A percentile compares a stretch with the other conserved stretches of the same genome.
These are phyloP conservation scores for Phaeosphaeriaceae sp. DNA, from an alignment of 2,329 filamentous ascomycete species.

Conservation along the genomic window DNA sequence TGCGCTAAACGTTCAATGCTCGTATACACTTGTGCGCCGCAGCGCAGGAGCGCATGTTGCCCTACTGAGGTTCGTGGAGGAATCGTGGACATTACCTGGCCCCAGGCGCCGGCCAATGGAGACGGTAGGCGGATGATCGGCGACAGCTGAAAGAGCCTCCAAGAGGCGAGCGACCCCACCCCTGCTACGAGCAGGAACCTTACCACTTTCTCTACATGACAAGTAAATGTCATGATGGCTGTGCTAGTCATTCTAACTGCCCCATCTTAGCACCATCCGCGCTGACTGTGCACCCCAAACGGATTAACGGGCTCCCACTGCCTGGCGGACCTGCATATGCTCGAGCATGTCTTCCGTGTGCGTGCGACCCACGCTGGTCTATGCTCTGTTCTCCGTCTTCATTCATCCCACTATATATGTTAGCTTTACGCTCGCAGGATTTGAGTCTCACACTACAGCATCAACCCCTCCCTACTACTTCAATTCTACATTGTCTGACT, in stretches of 20 bases:
- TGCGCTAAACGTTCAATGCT: slow-evolving; percentile 3
- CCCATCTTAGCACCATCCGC: slow-evolving; percentile 37
- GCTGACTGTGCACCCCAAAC: slow-evolving; percentile 46
- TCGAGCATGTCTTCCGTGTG: slow-evolving; percentile 35
- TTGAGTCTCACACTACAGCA: slow-evolving; percentile 15
- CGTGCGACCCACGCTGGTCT: slow-evolving; percentile 33
- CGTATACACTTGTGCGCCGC: slow-evolving; percentile 7
- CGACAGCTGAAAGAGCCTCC: slow-evolving; percentile 42
- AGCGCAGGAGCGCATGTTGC: slow-evolving; percentile 11
- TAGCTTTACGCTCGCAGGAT: slow-evolving; percentile 27
- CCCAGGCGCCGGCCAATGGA: slow-evolving; percentile 31
- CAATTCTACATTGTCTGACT: slow-evolving; percentile 4
- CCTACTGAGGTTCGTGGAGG: slow-evolving; percentile 19
- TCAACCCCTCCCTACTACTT: slow-evolving; percentile 17
- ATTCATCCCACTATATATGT: slow-evolving; percentile 43
- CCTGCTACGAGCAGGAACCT: slow-evolving; percentile 36
- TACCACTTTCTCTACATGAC: slow-evolving; percentile 34
- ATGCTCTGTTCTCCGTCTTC: slow-evolving; percentile 25
- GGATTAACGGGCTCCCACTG: slow-evolving; percentile 42
- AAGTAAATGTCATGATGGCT: slow-evolving; percentile 43
- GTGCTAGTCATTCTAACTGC: slow-evolving; percentile 39
- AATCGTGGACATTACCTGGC: slow-evolving; percentile 27
- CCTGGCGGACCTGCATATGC: slow-evolving; percentile 43
- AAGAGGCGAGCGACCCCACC: slow-evolving; percentile 35
- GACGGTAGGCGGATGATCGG: slow-evolving; percentile 19